phyloP scores from a whole-genome alignment of 176 grass and related monocot genomes.

The Dactylis glomerata region DNA sequence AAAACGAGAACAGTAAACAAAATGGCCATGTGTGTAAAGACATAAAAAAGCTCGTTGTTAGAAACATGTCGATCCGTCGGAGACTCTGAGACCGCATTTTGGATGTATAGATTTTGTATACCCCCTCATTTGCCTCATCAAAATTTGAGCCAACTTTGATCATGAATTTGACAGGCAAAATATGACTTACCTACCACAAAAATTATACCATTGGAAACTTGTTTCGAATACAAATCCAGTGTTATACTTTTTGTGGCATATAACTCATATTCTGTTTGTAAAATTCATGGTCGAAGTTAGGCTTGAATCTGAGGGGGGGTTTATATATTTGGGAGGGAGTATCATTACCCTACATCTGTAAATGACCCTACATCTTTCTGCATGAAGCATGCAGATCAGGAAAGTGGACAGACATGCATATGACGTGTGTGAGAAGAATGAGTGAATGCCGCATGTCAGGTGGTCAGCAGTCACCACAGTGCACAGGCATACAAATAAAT shows the following conservation, averaged over 20 bases:
- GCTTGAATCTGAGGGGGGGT: neutral
- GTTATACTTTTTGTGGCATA: neutral
- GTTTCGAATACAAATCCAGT: neutral
- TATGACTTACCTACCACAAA: neutral
- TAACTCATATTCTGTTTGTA: neutral
- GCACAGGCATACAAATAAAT: neutral
- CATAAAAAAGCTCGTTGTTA: neutral
- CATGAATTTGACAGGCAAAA: neutral
- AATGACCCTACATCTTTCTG: neutral
- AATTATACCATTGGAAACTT: neutral
- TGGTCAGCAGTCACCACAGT: neutral
- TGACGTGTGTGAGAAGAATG: neutral
- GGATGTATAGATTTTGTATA: neutral
- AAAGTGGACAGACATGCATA: neutral
- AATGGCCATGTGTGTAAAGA: neutral
- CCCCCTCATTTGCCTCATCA: neutral
- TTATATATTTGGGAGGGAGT: no score
- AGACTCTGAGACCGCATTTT: neutral
- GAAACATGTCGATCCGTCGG: neutral
- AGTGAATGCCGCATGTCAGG: neutral
- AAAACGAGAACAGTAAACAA: neutral
- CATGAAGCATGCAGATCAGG: neutral
- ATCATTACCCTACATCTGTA: neutral
- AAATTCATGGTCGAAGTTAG: neutral
- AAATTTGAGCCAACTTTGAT: neutral